Evolutionary conservation across 75 land plant genomes (phyloP), one percentile per base, ranked within the genome.

Genomic region (Ceratopteris richardii): DNA sequence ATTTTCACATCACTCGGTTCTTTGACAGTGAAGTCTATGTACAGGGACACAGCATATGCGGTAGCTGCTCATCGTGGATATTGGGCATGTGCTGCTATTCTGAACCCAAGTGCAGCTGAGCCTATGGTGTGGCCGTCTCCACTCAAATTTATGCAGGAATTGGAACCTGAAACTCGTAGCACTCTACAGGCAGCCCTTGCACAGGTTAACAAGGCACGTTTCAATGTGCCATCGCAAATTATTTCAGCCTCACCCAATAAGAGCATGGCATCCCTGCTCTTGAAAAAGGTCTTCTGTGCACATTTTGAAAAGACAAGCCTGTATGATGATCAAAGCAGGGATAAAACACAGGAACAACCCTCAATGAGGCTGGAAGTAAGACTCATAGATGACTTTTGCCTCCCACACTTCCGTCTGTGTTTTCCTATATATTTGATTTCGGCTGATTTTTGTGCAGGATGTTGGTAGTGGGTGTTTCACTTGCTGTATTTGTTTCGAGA

Each of bases 121-220:
- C 96, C 96, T 50, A 69, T 90, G 44, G 92, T 90, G 27, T 90
- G 96, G 96, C 96, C 96, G 26, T 81, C 96, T 24, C 80, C 96
- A 42, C 68, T 81, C 59, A 90, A 90, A 61, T 87, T 90, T 75
- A 83, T 90, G 18, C 81, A 75, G 39, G 83, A 90, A 62, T 83
- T 90, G 37, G 78, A 84, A 54, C 77, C 78, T 17, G 88, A 87
- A 1, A 83, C 96, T 17, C 87, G 83, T 54, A 31, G 41, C 43
- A 62, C 87, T 1, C 54, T 90, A 47, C 88, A 90, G 71, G 62
- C 61, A 24, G 96, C 96, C 13, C 47, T 90, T 11, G 77, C 77
- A 77, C 82, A 84, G 59, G 96, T 88, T 16, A 90, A 90, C 62
- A 58, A 56, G 52, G 76, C 64, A 54, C 68, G 96, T 61, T 41